Conservation (phyloP, 1,139 yeast species). For the Pichia sp. region DNA sequence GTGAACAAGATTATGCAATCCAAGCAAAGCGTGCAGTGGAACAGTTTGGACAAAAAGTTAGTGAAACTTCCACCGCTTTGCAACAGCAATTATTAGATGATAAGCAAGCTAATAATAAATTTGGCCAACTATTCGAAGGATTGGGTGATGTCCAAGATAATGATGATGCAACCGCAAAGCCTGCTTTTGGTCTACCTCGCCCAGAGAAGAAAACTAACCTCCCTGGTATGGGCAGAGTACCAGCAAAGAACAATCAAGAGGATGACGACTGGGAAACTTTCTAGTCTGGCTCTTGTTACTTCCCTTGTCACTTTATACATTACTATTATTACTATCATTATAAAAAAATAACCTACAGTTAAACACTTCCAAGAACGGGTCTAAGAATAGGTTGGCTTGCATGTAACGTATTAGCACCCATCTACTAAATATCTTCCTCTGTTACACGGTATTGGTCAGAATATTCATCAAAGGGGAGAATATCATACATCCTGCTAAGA, state of each 20-base stretch:
- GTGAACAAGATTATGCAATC: conserved; percentile 68
- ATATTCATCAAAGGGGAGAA: too few species aligned
- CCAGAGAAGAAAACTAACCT: conserved; percentile 56
- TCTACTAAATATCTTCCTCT: too few species aligned
- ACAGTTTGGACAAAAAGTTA: conserved; percentile 92
- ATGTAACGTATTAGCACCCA: too few species aligned
- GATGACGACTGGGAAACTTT: conserved; percentile 42
- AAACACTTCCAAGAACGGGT: too few species aligned
- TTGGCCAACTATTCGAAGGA: conserved; percentile 47
- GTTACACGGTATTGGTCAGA: too few species aligned
- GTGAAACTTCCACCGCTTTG: conserved; percentile 78
- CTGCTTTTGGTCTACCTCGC: conserved; percentile 64
- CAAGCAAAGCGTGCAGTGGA: conserved; percentile 90
- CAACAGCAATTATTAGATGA: conserved; percentile 30
- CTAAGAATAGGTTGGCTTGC: too few species aligned
- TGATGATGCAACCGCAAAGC: conserved; percentile 33
- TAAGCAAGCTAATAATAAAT: conserved; percentile 29
- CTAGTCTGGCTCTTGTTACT: too few species aligned
- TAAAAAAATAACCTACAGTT: too few species aligned
- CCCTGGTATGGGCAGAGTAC: conserved; percentile 40
- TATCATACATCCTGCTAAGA: too few species aligned
- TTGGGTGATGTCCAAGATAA: conserved; percentile 30
- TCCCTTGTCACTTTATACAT: too few species aligned
- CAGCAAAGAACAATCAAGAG: conserved; percentile 25
- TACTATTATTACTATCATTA: too few species aligned